Evolutionary conservation across 2,329 filamentous ascomycete species (phyloP).

Genomic region (Calonectria pteridis): DNA sequence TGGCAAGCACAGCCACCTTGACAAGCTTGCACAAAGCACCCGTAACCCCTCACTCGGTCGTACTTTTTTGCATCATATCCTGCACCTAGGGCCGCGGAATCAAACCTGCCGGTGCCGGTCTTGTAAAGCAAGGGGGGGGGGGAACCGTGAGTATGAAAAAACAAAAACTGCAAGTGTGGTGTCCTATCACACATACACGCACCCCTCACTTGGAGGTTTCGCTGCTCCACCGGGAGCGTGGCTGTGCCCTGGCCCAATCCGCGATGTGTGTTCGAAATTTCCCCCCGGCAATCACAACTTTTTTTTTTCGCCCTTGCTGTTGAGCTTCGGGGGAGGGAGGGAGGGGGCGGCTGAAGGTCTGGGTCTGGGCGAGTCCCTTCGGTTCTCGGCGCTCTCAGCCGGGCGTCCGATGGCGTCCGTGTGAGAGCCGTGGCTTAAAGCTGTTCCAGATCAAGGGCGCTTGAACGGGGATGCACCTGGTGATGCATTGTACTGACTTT

Average conservation of each 20-base stretch:
- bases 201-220: neutral
- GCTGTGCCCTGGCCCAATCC: slow-evolving; percentile 23
- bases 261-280: neutral
- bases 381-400: neutral
- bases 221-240: slow-evolving; percentile 14
- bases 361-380: neutral
- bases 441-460: neutral
- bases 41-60: neutral
- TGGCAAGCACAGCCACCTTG: slow-evolving; percentile 19
- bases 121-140: neutral
- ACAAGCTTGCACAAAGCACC: neutral
- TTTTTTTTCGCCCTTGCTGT: neutral
- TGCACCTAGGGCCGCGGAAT: slow-evolving; percentile 2
- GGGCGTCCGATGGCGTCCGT: neutral
- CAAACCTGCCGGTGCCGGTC: neutral
- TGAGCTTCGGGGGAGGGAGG: neutral
- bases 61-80: neutral
- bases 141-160: neutral
- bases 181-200: neutral
- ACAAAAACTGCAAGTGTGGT: neutral
- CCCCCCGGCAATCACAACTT: neutral
- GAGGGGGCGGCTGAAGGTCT: neutral
- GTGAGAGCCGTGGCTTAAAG: neutral
- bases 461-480: neutral
- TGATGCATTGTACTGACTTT: neutral